Evolutionary conservation across 495 filamentous ascomycete genomes (phyloP).

Genomic region (Cetradonia linearis): DNA sequence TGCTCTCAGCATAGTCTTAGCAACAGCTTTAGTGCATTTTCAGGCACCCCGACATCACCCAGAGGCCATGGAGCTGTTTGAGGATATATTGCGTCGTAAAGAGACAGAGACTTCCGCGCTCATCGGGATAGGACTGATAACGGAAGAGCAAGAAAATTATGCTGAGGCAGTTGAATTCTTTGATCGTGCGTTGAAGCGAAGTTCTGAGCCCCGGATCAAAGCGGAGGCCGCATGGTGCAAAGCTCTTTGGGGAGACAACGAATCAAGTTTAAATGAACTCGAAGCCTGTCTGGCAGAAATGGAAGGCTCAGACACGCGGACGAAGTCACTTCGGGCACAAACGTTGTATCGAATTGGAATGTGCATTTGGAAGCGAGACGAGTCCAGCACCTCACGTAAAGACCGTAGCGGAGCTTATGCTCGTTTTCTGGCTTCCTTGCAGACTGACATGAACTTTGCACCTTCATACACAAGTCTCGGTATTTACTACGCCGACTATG

Average conservation of each 20-base stretch:
- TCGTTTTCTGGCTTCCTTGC: constrained; percentile 72
- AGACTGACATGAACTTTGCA: constrained; percentile 79
- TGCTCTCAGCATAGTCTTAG: constrained; percentile 63
- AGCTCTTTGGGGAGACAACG: constrained; percentile 67
- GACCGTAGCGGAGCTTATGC: constrained; percentile 69
- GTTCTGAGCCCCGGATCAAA: constrained; percentile 65
- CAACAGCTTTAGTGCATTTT: constrained; percentile 73
- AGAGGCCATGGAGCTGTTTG: constrained; percentile 76
- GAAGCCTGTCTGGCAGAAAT: constrained; percentile 56
- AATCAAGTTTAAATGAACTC: constrained; percentile 52
- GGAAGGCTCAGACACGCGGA: constrained; percentile 41
- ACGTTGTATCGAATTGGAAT: constrained; percentile 80
- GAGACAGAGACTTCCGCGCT: constrained; percentile 65
- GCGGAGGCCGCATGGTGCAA: constrained; percentile 85
- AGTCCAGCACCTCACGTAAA: constrained; percentile 60
- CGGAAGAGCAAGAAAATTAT: constrained; percentile 87
- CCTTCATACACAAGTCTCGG: constrained; percentile 89
- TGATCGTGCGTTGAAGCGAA: constrained; percentile 56
- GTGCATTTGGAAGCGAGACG: constrained; percentile 76
- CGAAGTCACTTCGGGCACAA: constrained; percentile 66
- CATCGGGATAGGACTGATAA: constrained; percentile 80
- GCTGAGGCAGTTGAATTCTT: constrained; percentile 68
- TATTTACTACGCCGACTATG: constrained; percentile 90
- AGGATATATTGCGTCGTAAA: constrained; percentile 62
- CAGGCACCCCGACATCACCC: constrained; percentile 81